Evolutionary conservation across 2,329 filamentous ascomycete genomes (phyloP), one percentile per base, ranked within the genome.

Genomic region (Ophiostoma sp.): DNA sequence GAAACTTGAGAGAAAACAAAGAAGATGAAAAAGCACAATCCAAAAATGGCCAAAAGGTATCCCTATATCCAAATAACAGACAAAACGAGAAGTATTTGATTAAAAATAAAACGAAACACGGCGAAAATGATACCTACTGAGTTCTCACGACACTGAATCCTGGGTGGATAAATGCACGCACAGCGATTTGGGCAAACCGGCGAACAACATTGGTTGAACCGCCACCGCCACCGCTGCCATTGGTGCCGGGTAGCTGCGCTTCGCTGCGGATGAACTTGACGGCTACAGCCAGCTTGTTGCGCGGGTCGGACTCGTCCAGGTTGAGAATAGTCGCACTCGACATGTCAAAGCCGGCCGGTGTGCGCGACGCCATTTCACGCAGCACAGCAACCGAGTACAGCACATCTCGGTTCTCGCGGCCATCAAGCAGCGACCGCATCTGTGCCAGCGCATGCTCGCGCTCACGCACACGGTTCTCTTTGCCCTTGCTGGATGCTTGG

Each of bases 341-440:
- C 15, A 71, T 13, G 23, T 68, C 48, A n/a, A 71, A 69, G 48
- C 65, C 60, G 13, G 17, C 2, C 73, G 85, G 85, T 41, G 85
- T 87, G 65, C 88, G 86, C 41, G 88, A 87, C 65, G 90, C 89
- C 67, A 93, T 83, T 73, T 94, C 88, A 35, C 93, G 88, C 20
- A 91, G 88, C 70, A 96, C 87, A 10, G 91, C 92, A 74, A 97
- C 90, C 0, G 92, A 95, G 79, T 97, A 97, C 70, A 97, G 86
- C 23, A 97, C 90, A 77, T 97, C 93, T 69, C 94, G 88, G 76
- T 94, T 95, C 80, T 97, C 94, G 33, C 90, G 86, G 67, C 90
- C 90, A 74, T 93, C 90, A 15, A 97, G 84, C 31, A 94, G 83
- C 70, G 85, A 85, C 41, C 92, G 88, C 78, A 93, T 86, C 68